A percentile compares a stretch with the other conserved stretches of the same genome.
These are phyloP conservation scores for Suillus cothurnatus DNA, from an alignment of 768 basidiomycete species.

Conservation along the genomic window DNA sequence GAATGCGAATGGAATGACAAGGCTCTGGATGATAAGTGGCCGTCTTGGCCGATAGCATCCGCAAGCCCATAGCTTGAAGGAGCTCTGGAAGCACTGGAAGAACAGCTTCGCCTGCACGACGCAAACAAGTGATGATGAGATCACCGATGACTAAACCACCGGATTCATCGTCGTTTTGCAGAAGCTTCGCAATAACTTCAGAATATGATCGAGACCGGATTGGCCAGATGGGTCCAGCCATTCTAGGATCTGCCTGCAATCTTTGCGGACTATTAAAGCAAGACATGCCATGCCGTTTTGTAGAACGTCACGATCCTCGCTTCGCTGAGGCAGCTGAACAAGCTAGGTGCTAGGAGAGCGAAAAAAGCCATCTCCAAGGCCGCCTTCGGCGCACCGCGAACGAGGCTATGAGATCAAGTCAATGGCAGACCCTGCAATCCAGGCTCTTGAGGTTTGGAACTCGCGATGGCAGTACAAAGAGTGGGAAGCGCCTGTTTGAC, in stretches of 20 bases:
- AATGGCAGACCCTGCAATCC: constrained; percentile 79
- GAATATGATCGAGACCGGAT: constrained; percentile 73
- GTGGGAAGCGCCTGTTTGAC: constrained; percentile 73
- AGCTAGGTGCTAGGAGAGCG: constrained; percentile 64
- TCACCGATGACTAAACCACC: constrained; percentile 94
- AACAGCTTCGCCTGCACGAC: constrained; percentile 79
- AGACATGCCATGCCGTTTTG: constrained; percentile 87
- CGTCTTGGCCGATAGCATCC: constrained; percentile 85
- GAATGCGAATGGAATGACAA: constrained; percentile 93
- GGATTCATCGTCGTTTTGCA: constrained; percentile 84
- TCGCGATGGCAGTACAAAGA: constrained; percentile 64
- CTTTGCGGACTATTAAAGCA: constrained; percentile 85
- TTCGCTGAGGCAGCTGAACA: constrained; percentile 68
- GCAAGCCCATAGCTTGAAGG: constrained; percentile 76
- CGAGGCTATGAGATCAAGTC: constrained; percentile 77
- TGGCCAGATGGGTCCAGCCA: constrained; percentile 73
- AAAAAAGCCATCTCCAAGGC: constrained; percentile 85
- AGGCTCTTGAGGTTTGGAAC: constrained; percentile 65
- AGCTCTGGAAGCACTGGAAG: constrained; percentile 87
- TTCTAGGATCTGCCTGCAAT: constrained; percentile 73
- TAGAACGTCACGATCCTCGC: constrained; percentile 85
- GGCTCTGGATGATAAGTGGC: constrained; percentile 91
- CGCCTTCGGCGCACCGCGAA: constrained; percentile 62
- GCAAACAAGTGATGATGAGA: constrained; percentile 90
- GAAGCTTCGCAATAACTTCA: constrained; percentile 76